phyloP scores from a whole-genome alignment of 2,329 filamentous ascomycete species.

The Leptodontidium sp. region DNA sequence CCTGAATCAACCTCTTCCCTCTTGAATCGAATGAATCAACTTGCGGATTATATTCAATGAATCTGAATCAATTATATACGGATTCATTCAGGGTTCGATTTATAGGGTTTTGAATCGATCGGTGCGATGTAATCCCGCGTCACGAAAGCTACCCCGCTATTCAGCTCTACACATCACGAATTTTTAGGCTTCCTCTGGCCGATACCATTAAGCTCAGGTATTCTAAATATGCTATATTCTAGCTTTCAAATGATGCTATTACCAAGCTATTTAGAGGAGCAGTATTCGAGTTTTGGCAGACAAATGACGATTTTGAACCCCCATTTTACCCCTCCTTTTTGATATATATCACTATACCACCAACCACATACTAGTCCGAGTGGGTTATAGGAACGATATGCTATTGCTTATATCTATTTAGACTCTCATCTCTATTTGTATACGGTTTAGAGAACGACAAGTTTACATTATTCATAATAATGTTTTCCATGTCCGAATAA shows the following conservation, averaged over 20 bases:
- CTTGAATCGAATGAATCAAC: no score
- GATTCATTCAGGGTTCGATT: no score
- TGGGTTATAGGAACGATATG: neutral
- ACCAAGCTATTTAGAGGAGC: neutral
- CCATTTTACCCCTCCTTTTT: no score
- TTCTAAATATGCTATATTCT: constrained; percentile 2
- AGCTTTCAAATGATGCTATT: constrained; percentile 6
- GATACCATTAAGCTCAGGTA: no score
- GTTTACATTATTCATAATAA: neutral
- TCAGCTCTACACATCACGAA: neutral
- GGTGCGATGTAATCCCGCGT: constrained; percentile 1
- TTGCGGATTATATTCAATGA: no score
- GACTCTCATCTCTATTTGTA: neutral
- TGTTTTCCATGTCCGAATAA: neutral
- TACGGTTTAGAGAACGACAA: neutral
- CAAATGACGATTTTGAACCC: no score
- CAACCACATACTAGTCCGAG: neutral
- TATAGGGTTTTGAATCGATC: no score
- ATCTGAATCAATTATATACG: no score
- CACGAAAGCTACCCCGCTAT: constrained; percentile 4
- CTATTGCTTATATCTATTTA: neutral
- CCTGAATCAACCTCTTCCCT: neutral
- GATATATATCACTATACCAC: neutral
- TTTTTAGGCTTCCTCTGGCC: no score
- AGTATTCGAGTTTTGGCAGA: no score